Evolutionary conservation across 2,329 filamentous ascomycete species (phyloP), one percentile per base, ranked within the genome.

Genomic region (Nemania diffusa): DNA sequence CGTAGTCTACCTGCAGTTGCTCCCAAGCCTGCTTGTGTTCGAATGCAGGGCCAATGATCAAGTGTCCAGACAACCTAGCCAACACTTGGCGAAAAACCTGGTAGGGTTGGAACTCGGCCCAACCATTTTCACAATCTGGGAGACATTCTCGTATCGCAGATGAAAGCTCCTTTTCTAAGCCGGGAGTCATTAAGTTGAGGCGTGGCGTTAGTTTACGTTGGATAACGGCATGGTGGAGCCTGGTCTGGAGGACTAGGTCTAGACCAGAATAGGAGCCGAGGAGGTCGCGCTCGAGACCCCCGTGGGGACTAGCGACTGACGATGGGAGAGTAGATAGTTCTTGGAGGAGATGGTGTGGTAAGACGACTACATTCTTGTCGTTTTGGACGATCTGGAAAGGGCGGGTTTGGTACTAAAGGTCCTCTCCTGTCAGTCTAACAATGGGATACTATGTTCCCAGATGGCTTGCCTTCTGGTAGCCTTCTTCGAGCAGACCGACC

Each of bases 131-230:
- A 3, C 5, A 9, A 15, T 5, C 1, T 48, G 55, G 40, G 5
- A 48, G 22, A 6, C 3, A 22, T 29, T 29, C 24, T 17, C 48
- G 4, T 3, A 29, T n/a, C 3, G 55, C 55, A 15, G 8, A 9
- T 1, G 2, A 8, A 20, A 48, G 9, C 55, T 27, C 22, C 0
- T 34, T 22, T 17, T 56, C 50, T 26, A 63, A 2, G 1, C n/a
- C 6, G 2, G 60, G 24, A 2, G 17, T 57, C 1, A 63, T 8
- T 1, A 48, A 2, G 2, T 20, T 4, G 17, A 67, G 37, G 1
- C 46, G 44, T 0, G 66, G 62, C 4, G 66, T 65, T 7, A 69
- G 32, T 29, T 55, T 65, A 2, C 62, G 53, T 22, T 69, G 66
- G 1, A 69, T 50, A 11, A 69, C 60, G 17, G 32, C 22, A 29